Base-by-base conservation (phyloP, 2,329 filamentous ascomycete genomes). In the Aaosphaeria arxii region DNA sequence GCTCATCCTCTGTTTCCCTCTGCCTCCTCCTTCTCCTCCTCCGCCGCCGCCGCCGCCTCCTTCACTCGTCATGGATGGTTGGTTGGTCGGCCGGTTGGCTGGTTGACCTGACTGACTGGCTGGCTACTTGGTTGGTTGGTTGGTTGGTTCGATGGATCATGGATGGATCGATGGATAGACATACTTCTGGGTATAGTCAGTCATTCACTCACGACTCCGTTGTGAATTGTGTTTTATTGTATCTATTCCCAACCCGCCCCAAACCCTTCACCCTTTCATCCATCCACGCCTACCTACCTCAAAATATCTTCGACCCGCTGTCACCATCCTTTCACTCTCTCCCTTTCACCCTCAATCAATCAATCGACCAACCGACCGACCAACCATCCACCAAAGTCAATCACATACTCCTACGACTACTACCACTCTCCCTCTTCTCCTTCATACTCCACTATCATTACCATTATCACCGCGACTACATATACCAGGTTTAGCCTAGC, bases 171-270 rank as follows among this genome's bases (percentile, higher is more conserved):
- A 24, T 24, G n/a, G 33, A 9, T 9, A 9, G 33, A 36, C 33
- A 36, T 36, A n/a, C 9, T n/a, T n/a, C 46, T 46, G 49, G 52
- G 51, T 52, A 43, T 44, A 50, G 42, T 42, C 46, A 47, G 49
- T 56, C 33, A 36, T 24, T 36, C 39, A 40, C 9, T n/a, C 49
- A 52, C 56, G 48, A 53, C 49, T 55, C 52, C 54, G 52, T 24
- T 48, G 57, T 67, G 63, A 69, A 70, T 69, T 63, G 66, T 69
- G 64, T 66, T 66, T 69, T 65, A 66, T 65, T 63, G 66, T 69
- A 63, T 66, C 66, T 69, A 64, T 65, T 65, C 65, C 64, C 63
- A 66, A 67, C 64, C 62, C 58, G 63, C 62, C 63, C 64, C 61
- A 65, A 66, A 62, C 65, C 62, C 33, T 36, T 9, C n/a, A n/a